Percentiles rank a stretch among this genome's conserved stretches.
phyloP scores from a whole-genome alignment of 208 protist species.

The Trypanosoma conorhini region DNA sequence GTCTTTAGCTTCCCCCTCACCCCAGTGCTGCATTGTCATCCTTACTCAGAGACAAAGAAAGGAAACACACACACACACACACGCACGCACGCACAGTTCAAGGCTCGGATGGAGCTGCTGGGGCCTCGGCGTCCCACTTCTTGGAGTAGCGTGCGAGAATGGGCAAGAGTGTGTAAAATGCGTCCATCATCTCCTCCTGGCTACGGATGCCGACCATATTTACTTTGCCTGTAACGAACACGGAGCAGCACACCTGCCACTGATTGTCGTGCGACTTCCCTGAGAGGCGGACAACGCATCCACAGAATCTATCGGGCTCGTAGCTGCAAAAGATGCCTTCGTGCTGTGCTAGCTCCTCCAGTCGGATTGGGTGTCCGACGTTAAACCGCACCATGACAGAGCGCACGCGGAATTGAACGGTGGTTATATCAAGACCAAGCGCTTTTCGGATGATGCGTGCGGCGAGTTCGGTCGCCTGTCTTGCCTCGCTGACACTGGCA shows the following conservation, averaged over 20 bases:
- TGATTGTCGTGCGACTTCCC: conserved; percentile 56
- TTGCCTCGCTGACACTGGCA: conserved; percentile 70
- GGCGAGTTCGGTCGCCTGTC: conserved; percentile 83
- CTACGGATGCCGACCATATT: conserved; percentile 80
- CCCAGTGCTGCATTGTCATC: neutral
- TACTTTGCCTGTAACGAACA: conserved; percentile 88
- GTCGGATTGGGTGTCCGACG: conserved; percentile 71
- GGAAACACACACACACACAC: conserved; percentile 1
- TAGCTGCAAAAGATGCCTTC: conserved; percentile 64
- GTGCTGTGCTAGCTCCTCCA: conserved; percentile 72
- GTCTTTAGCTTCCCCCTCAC: neutral
- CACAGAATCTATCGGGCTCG: conserved; percentile 86
- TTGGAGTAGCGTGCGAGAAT: conserved; percentile 52
- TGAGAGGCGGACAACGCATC: conserved; percentile 66
- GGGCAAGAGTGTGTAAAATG: conserved; percentile 82
- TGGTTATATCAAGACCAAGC: conserved; percentile 51
- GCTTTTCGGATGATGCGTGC: conserved; percentile 87
- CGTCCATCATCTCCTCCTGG: conserved; percentile 75
- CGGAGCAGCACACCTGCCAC: conserved; percentile 73
- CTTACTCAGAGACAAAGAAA: conserved; percentile 2
- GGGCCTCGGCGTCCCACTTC: conserved; percentile 31
- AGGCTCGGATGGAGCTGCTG: neutral
- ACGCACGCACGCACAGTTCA: neutral
- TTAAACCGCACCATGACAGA: conserved; percentile 86
- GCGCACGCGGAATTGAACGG: conserved; percentile 81